These are phyloP conservation scores for Houttuynia cordata DNA, from an alignment of 164 flowering plant species.

Conservation along the genomic window DNA sequence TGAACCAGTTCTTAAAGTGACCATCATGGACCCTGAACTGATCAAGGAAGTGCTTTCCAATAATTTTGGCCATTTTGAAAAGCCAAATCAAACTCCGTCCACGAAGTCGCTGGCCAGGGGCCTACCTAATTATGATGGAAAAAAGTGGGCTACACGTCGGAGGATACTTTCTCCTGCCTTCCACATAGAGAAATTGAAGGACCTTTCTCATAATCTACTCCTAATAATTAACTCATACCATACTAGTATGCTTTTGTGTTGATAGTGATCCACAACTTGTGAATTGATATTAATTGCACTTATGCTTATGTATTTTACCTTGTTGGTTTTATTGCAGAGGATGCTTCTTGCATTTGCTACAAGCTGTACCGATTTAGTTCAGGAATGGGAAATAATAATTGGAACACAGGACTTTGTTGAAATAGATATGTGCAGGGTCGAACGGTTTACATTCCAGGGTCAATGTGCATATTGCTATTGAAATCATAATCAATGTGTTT, in stretches of 20 bases:
- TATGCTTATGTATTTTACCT: too few species aligned
- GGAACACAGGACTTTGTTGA: too few species aligned
- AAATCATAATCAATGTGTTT: too few species aligned
- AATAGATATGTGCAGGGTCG: constrained; percentile 32
- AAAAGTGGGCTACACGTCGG: constrained; percentile 36
- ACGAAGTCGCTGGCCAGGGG: constrained; percentile 18
- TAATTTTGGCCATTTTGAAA: constrained; percentile 26
- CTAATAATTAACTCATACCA: too few species aligned
- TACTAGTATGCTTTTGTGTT: too few species aligned
- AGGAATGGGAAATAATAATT: too few species aligned
- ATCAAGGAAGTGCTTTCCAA: constrained; percentile 21
- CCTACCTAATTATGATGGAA: constrained; percentile 20
- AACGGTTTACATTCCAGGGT: constrained; percentile 32
- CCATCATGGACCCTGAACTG: constrained; percentile 28
- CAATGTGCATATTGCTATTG: constrained; percentile 16
- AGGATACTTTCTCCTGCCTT: constrained; percentile 33
- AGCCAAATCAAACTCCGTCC: constrained; percentile 29
- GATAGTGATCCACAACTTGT: too few species aligned
- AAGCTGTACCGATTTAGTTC: too few species aligned
- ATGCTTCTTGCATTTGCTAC: too few species aligned
- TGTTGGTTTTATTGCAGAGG: too few species aligned
- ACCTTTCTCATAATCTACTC: background rate
- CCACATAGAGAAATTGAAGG: constrained; percentile 38
- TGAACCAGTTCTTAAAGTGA: too few species aligned
- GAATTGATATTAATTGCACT: too few species aligned